phyloP scores from a whole-genome alignment of 495 filamentous ascomycete species.

The Penicillium verhagenii region DNA sequence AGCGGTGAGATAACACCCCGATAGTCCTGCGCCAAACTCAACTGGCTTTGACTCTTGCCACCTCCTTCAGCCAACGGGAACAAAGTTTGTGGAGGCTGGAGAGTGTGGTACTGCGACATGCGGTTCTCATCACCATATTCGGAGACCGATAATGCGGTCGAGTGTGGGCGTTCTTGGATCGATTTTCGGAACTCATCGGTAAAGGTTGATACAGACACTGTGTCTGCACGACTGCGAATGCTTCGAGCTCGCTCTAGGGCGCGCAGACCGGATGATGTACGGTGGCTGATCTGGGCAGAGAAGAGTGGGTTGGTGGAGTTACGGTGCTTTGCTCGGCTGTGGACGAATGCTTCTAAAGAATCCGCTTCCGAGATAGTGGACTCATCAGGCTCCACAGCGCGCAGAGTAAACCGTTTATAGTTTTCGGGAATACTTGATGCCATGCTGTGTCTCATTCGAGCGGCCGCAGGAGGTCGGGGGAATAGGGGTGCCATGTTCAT shows the following conservation, averaged over 20 bases:
- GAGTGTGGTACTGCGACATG: slow-evolving; percentile 26
- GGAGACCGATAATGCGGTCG: slow-evolving; percentile 39
- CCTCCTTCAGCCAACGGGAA: slow-evolving; percentile 28
- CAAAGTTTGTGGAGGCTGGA: slow-evolving; percentile 21
- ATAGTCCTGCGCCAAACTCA: slow-evolving; percentile 44
- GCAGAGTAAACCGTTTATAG: slow-evolving; percentile 34
- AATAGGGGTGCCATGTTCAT: slow-evolving; percentile 39
- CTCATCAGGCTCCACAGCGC: slow-evolving; percentile 35
- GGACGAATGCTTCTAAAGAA: slow-evolving; percentile 46
- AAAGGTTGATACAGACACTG: slow-evolving; percentile 35
- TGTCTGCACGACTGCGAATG: slow-evolving; percentile 40
- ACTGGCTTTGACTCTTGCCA: slow-evolving; percentile 32
- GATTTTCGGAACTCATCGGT: slow-evolving; percentile 37
- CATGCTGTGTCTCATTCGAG: slow-evolving; percentile 30
- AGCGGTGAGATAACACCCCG: slow-evolving; percentile 44
- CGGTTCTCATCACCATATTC: slow-evolving; percentile 43
- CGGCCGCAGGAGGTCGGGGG: slow-evolving; percentile 35
- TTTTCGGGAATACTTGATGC: slow-evolving; percentile 32
- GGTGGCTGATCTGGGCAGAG: slow-evolving; percentile 37
- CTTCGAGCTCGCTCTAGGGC: slow-evolving; percentile 39
- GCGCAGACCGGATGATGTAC: slow-evolving; percentile 35
- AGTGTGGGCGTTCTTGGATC: slow-evolving; percentile 37
- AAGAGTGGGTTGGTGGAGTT: slow-evolving; percentile 47
- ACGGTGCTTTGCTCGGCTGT: slow-evolving; percentile 42
- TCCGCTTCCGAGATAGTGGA: slow-evolving; percentile 41